Base-by-base conservation (phyloP, 140 eudicot genomes). In the Anethum foeniculum region DNA sequence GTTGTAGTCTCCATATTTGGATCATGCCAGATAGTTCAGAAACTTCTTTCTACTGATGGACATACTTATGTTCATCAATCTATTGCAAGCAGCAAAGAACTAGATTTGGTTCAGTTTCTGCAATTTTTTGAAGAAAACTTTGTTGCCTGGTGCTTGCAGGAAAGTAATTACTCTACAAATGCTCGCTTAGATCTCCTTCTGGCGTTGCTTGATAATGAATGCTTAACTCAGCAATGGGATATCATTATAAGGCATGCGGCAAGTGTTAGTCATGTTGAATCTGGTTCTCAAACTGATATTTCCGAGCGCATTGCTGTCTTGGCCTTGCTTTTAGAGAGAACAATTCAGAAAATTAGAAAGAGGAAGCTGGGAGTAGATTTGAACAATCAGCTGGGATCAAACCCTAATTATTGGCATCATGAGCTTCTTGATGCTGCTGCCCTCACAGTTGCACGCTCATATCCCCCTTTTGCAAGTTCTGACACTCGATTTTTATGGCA, bases 181-280 rank as follows among this genome's bases (percentile, higher is more conserved):
- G 88, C 92, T 80, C 90, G 93, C 38, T 74, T 95, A 80, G 97
- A 95, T 86, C 91, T 95, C 43, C 84, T 95, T 87, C 91, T 91
- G 76, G 85, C 93, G 46, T 87, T 95, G 79, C 88, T 95, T 49
- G 96, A 90, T 85, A 87, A 72, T 38, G 92, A 92, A 81, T 89
- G 89, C 84, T 95, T 91, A 82, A 39, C 83, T 16, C 91, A 89
- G 56, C 99, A 95, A 81, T 95, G 96, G 91, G 81, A 91, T 86
- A 82, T 85, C 46, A 87, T 92, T 77, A 79, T 92, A 71, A 82
- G 82, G 77, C 89, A 89, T 88, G 89, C 90, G 81, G 82, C 88
- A 27, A 51, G 80, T 73, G 58, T n/a, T 27, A 82, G 77, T 67
- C 83, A 76, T n/a, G 69, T 81, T 56, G 78, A 75, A 82, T n/a